Conservation (phyloP, 2,329 filamentous ascomycete genomes). For the Sphaceloma murrayae region DNA sequence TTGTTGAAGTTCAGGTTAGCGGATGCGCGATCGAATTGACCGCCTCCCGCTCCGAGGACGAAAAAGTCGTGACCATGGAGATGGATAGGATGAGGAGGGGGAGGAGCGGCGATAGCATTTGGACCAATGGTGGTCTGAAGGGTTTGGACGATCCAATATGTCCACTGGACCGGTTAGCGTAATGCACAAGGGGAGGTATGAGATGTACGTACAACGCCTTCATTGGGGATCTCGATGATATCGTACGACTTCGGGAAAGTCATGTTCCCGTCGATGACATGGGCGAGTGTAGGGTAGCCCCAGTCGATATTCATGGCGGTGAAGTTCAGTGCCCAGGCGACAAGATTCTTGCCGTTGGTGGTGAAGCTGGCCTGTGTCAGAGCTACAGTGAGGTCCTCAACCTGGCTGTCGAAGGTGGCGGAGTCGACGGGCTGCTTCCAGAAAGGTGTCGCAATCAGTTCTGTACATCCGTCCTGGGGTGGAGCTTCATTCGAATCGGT, state of each 20-base stretch:
- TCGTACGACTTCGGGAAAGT: slow-evolving; percentile 33
- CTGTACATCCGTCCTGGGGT: slow-evolving; percentile 26
- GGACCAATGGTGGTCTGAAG: slow-evolving; percentile 22
- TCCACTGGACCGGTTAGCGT: slow-evolving; percentile 29
- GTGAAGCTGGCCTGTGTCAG: slow-evolving; percentile 26
- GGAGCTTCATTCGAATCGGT: slow-evolving; percentile 21
- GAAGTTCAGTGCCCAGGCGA: slow-evolving; percentile 30
- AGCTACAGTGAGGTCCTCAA: slow-evolving; percentile 29
- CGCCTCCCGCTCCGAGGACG: slow-evolving; percentile 26
- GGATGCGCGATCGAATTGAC: slow-evolving; percentile 23
- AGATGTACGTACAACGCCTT: slow-evolving; percentile 22
- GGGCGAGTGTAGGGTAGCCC: slow-evolving; percentile 37
- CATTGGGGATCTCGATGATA: slow-evolving; percentile 33
- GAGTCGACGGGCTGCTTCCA: slow-evolving; percentile 31
- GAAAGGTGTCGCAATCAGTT: slow-evolving; percentile 26
- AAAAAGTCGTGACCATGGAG: slow-evolving; percentile 31
- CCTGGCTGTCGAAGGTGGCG: slow-evolving; percentile 26
- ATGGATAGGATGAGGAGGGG: slow-evolving; percentile 21
- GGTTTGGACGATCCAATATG: slow-evolving; percentile 42
- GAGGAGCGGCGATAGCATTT: slow-evolving; percentile 7
- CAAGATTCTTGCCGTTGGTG: slow-evolving; percentile 32
- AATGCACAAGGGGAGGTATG: background rate
- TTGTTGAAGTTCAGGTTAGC: slow-evolving; percentile 32
- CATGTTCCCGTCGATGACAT: slow-evolving; percentile 34
- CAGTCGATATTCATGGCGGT: slow-evolving; percentile 36